Evolutionary conservation across 2,329 filamentous ascomycete species (phyloP).

Genomic region (Botrytis tulipae): DNA sequence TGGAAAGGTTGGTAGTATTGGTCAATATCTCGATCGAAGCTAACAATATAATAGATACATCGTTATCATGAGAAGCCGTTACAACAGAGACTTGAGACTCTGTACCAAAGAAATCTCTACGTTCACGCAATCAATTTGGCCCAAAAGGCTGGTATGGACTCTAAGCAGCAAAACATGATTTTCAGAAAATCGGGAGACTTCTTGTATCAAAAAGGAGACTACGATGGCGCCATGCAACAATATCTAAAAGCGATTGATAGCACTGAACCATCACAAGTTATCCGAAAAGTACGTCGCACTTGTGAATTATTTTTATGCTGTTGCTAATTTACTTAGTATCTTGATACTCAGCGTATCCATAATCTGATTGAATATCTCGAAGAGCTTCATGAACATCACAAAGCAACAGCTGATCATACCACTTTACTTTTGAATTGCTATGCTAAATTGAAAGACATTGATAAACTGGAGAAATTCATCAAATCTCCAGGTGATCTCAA

Average conservation of each 20-base stretch:
- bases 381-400: constrained; percentile 90
- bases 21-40: constrained; percentile 11
- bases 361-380: constrained; percentile 97
- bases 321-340: constrained; percentile 58
- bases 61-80: constrained; percentile 89
- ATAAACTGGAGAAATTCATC: constrained; percentile 95
- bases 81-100: constrained; percentile 85
- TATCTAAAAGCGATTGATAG: constrained; percentile 95
- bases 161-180: constrained; percentile 82
- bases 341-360: constrained; percentile 96
- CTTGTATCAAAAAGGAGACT: constrained; percentile 91
- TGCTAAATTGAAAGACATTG: constrained; percentile 94
- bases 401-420: constrained; percentile 91
- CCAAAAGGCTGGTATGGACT: constrained; percentile 80
- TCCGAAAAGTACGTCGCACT: constrained; percentile 67
- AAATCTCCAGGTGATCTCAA: constrained; percentile 92
- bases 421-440: constrained; percentile 95
- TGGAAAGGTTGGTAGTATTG: constrained; percentile 67
- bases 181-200: constrained; percentile 93
- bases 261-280: constrained; percentile 93
- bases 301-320: not conserved
- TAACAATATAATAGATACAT: constrained; percentile 62
- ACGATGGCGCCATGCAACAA: constrained; percentile 98
- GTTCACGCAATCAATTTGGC: constrained; percentile 89
- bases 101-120: constrained; percentile 93